Base-by-base conservation (phyloP, 179 eudicot genomes). In the Vitellaria paradoxa region DNA sequence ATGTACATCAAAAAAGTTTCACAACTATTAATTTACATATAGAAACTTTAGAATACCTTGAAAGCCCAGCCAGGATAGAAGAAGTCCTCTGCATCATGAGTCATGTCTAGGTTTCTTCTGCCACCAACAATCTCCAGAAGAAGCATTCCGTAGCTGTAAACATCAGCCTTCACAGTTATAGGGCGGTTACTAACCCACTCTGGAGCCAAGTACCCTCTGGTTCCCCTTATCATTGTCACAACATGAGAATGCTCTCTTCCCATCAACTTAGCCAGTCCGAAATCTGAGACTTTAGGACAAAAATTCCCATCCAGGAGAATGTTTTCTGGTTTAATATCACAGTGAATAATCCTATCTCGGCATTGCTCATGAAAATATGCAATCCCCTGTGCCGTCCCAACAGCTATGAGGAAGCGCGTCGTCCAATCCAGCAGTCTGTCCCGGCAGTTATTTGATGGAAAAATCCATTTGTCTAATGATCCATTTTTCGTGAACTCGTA, bases 361-460 rank as follows among this genome's bases (percentile, higher is more conserved):
- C 98, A 94, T 83, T 94, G 97, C 82, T 94, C 98, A n/a, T 94
- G 98, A 73, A 94, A 93, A 84, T 94, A 94, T 1, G 98, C 97
- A 5, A 94, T 91, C 62, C 97, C 98, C 84, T 85, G 93, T 30
- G 98, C 98, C 18, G 94, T 93, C 23, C 94, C 97, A 40, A 88
- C 65, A 7, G 98, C 98, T 81, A 91, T 84, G 47, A 78, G 76
- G 82, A 93, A 93, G 21, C 94, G 96, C 13, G 91, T 94, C 17
- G 92, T 79, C 98, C 97, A 93, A 65, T 90, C 94, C 1, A 93
- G 83, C n/a, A 87, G 72, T 66, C 82, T 87, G 75, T 85, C 89
- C 64, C 76, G 72, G 15, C 72, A 46, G 49, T 79, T 81, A 50
- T 81, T 78, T 46, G 96, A 81, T 17, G 87, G 81, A 74, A 94